phyloP scores from a whole-genome alignment of 2,329 filamentous ascomycete species.

The Fusarium tjaetaba region DNA sequence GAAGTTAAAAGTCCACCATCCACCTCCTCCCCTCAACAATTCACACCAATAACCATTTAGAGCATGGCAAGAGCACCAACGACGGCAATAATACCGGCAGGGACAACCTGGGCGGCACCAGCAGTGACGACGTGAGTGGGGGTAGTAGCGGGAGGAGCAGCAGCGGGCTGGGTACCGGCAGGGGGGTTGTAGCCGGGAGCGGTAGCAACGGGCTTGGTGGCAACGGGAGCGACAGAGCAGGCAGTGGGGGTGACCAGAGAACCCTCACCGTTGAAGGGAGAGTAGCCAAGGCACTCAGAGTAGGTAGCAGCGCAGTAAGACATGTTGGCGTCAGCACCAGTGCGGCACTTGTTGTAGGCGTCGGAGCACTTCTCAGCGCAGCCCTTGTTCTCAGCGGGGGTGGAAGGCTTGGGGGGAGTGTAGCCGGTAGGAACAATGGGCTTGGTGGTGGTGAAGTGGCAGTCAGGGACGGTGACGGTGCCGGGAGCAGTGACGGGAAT shows the following conservation, averaged over 20 bases:
- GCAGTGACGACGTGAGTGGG: conserved; percentile 20
- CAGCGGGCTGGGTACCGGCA: neutral
- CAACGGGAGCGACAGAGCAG: conserved; percentile 27
- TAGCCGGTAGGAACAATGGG: conserved; percentile 31
- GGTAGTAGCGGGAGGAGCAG: conserved; percentile 2
- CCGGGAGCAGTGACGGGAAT: conserved; percentile 26
- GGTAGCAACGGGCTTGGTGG: conserved; percentile 2
- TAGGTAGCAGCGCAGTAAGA: conserved; percentile 3
- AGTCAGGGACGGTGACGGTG: conserved; percentile 22
- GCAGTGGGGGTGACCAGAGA: conserved; percentile 30
- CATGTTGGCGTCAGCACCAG: neutral
- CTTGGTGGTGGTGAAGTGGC: conserved; percentile 24
- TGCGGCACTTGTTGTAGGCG: conserved; percentile 4
- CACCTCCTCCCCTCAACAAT: neutral
- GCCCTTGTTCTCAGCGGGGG: conserved; percentile 17
- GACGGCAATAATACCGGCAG: conserved; percentile 37
- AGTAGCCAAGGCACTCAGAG: conserved; percentile 12
- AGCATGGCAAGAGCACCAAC: conserved; percentile 42
- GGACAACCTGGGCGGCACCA: conserved; percentile 35
- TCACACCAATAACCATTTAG: conserved; percentile 13
- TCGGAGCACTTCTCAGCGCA: conserved; percentile 17
- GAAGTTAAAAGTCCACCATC: neutral
- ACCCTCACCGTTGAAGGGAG: conserved; percentile 11
- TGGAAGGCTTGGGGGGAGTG: conserved; percentile 23
- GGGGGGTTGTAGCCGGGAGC: neutral